Evolutionary conservation across 2,329 filamentous ascomycete species (phyloP).

Genomic region (Trichoderma harzianum): DNA sequence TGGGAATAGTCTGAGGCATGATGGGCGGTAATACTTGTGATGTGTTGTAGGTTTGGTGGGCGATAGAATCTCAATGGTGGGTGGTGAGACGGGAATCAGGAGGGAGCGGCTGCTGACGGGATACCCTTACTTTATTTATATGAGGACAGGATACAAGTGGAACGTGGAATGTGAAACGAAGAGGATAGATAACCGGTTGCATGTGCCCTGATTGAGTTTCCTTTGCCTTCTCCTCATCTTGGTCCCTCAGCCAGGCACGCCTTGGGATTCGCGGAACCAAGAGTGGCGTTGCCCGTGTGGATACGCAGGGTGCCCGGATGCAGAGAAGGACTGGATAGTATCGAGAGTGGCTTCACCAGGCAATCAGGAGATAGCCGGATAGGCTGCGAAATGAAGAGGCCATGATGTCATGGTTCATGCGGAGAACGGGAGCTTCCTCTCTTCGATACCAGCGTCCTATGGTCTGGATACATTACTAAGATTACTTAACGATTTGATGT

Average conservation of each 20-base stretch:
- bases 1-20: conserved; percentile 57
- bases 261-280: background rate
- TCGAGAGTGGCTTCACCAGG: background rate
- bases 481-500: background rate
- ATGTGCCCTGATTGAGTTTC: background rate
- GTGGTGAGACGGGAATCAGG: background rate
- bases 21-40: conserved; percentile 12
- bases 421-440: background rate
- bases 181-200: background rate
- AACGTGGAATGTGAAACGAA: background rate
- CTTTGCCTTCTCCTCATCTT: background rate
- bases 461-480: background rate
- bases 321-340: background rate
- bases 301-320: background rate
- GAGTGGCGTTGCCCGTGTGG: conserved; percentile 10
- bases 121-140: background rate
- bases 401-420: conserved; percentile 12
- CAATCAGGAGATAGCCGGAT: background rate
- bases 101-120: background rate
- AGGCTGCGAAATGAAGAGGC: background rate
- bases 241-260: background rate
- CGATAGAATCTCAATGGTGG: background rate
- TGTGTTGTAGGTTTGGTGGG: background rate
- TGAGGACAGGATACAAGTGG: background rate
- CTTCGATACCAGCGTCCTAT: background rate